phyloP scores from a whole-genome alignment of 1,139 yeast genomes.

The Ogataea hybrid region DNA sequence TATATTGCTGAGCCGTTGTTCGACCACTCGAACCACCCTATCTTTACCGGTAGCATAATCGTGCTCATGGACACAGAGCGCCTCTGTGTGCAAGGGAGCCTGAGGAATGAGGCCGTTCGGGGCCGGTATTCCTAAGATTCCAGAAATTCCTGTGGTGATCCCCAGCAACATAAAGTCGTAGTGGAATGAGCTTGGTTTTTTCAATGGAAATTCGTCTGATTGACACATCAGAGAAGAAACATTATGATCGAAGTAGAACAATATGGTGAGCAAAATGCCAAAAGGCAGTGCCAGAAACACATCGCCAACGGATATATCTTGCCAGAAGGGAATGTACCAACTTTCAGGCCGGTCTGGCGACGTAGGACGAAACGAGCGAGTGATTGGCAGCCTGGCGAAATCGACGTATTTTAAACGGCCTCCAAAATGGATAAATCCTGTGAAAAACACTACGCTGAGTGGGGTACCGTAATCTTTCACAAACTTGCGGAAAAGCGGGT shows the following conservation, averaged over 20 bases:
- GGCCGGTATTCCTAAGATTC: constrained; percentile 87
- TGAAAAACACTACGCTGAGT: constrained; percentile 77
- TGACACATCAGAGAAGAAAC: constrained; percentile 93
- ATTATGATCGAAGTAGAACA: constrained; percentile 93
- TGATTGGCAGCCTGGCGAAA: constrained; percentile 66
- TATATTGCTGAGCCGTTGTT: constrained; percentile 83
- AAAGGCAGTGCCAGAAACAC: constrained; percentile 90
- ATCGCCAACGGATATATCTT: constrained; percentile 62
- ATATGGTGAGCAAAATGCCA: constrained; percentile 76
- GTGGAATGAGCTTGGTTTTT: constrained; percentile 87
- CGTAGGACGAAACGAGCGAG: constrained; percentile 77
- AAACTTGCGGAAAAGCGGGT: constrained; percentile 59
- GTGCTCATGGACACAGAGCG: constrained; percentile 62
- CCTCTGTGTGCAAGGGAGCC: constrained; percentile 88
- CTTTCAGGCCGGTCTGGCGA: constrained; percentile 41
- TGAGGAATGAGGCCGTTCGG: constrained; percentile 97
- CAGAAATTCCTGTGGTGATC: constrained; percentile 80
- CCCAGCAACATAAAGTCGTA: constrained; percentile 90
- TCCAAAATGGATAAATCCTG: constrained; percentile 90
- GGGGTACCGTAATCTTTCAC: constrained; percentile 88
- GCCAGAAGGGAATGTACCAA: constrained; percentile 83
- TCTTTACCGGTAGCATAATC: constrained; percentile 37
- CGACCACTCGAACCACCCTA: constrained; percentile 63
- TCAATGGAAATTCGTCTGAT: constrained; percentile 73
- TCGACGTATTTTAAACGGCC: constrained; percentile 56